Evolutionary conservation across 2,329 filamentous ascomycete genomes (phyloP).

Genomic region (Biscogniauxia sp.): DNA sequence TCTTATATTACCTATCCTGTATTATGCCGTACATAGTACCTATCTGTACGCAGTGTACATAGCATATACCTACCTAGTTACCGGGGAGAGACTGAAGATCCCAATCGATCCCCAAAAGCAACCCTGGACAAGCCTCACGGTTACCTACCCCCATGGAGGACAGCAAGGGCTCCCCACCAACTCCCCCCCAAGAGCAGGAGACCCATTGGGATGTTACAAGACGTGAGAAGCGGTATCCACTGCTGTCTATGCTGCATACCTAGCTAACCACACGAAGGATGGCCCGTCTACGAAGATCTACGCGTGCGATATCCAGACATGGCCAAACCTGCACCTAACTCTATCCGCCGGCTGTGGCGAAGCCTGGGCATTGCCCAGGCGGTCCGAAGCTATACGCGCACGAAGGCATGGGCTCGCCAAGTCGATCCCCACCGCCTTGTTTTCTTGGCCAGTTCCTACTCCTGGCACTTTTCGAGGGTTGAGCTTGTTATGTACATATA

Average conservation of each 20-base stretch:
- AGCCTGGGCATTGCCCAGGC: not conserved
- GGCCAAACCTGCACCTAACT: not conserved
- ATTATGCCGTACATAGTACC: not conserved
- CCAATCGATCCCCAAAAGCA: not conserved
- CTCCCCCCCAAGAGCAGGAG: not conserved
- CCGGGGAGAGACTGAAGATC: conserved; percentile 1
- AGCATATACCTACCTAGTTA: not conserved
- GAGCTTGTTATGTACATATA: not conserved
- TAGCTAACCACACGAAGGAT: not conserved
- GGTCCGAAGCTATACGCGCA: not conserved
- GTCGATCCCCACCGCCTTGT: not conserved
- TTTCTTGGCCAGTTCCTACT: not conserved
- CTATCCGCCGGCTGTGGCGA: not conserved
- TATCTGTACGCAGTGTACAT: not conserved
- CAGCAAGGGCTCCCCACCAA: not conserved
- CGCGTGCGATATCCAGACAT: not conserved
- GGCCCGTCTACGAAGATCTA: not conserved
- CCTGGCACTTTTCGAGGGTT: not conserved
- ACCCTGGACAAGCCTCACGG: not conserved
- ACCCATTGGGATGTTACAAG: not conserved
- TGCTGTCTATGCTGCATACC: not conserved
- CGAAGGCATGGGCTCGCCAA: not conserved
- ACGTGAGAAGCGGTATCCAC: not conserved
- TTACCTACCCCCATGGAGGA: not conserved
- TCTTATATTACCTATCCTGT: not conserved